Evolutionary conservation across 257 asterid species (phyloP), one percentile per base, ranked within the genome.

Genomic region (Echium plantagineum): DNA sequence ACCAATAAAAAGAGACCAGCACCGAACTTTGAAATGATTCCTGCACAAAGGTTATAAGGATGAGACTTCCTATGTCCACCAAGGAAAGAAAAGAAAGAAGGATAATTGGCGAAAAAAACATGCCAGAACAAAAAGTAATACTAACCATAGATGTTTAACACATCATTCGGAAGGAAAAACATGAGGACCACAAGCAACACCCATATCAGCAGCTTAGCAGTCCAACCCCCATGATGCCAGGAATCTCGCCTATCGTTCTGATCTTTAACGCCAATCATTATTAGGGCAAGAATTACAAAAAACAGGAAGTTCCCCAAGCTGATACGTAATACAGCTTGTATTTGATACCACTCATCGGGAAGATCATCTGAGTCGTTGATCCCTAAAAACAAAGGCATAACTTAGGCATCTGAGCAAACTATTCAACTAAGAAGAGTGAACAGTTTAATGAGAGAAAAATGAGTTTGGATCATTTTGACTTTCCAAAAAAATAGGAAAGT

Each of bases 261-360:
- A 78, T 86, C 89, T 68, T 93, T 93, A 59, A 93, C 73, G 7
- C 99, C 97, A 55, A 93, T 86, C 99, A 93, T 93, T 64, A 86
- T 58, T 62, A 93, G 74, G 47, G 99, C 81, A 55, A 89, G 83
- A 69, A 83, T 59, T 57, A 79, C 97, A 53, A 93, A 93, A 75
- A 93, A 89, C 78, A 93, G 72, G 83, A 81, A 93, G 74, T 84
- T 93, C 75, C 97, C 99, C 75, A 93, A 63, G 90, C 97, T 86
- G 62, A 86, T 97, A 60, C 99, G 99, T 63, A 93, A 96, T 70
- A 93, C 97, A 5, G 94, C 96, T 73, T 93, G 94, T 62, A 81
- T 65, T 72, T 93, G 95, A 72, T 68, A 93, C 87, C 84, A 93
- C 78, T 84, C 95, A 7, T 86, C 71, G 12, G 95, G 58, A 15